Conservation (phyloP, 75 land plant species). For the Chamaecyparis obtusa region DNA sequence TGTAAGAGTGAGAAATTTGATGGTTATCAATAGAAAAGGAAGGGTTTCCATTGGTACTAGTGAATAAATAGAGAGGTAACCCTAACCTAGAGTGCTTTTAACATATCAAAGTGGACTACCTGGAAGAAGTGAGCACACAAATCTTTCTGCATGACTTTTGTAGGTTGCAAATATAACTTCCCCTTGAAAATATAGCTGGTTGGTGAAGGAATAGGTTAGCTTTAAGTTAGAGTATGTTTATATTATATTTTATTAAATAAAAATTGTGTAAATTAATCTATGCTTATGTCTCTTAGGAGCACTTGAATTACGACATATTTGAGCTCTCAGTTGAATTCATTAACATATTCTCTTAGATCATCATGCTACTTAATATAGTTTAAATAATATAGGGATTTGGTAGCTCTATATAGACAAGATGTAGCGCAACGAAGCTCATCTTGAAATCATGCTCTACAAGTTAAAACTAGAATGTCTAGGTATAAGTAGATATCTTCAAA, state of each 20-base stretch:
- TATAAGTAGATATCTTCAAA: too few species aligned
- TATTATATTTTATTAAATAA: neutral
- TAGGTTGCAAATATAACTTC: constrained; percentile 25
- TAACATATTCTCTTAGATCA: constrained; percentile 33
- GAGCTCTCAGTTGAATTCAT: constrained; percentile 67
- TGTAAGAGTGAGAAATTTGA: too few species aligned
- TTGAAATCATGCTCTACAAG: constrained; percentile 18
- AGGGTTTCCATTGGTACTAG: too few species aligned
- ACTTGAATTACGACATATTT: constrained; percentile 64
- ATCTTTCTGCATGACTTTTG: constrained; percentile 65
- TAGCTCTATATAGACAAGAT: constrained; percentile 8
- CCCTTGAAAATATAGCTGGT: constrained; percentile 64
- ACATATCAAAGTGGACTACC: neutral
- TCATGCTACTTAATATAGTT: constrained; percentile 44
- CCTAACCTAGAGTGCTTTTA: constrained; percentile 15
- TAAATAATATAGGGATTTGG: constrained; percentile 6
- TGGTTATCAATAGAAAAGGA: neutral
- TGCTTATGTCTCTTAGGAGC: constrained; percentile 41
- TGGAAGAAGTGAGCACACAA: constrained; percentile 69
- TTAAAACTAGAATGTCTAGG: neutral
- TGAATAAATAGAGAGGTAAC: constrained; percentile 23
- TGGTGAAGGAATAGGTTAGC: neutral
- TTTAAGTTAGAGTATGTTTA: too few species aligned
- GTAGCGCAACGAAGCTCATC: constrained; percentile 91
- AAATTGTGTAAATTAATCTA: neutral